Conservation (phyloP, 2,329 filamentous ascomycete species). For the Chrysoporthe deuterocubensis region DNA sequence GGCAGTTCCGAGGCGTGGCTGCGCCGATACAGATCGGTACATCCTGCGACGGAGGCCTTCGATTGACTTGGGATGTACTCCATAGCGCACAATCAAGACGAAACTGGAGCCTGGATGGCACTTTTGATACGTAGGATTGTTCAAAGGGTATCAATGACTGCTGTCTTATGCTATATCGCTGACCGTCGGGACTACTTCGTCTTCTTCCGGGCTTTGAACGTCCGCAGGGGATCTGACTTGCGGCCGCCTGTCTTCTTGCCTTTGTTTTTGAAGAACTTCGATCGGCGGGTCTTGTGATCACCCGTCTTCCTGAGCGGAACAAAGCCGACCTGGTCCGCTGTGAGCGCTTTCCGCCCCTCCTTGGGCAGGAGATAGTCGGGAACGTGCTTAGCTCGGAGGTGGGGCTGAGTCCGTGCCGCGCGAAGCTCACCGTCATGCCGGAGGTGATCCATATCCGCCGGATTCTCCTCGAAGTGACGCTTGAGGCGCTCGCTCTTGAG, state of each 20-base stretch:
- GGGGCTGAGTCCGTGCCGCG: constrained; percentile 80
- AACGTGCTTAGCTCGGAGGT: constrained; percentile 78
- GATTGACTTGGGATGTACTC: background rate
- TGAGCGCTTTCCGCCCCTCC: constrained; percentile 72
- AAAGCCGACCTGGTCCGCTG: constrained; percentile 71
- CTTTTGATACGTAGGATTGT: background rate
- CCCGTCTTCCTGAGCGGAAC: constrained; percentile 65
- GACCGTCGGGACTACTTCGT: constrained; percentile 30
- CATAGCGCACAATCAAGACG: background rate
- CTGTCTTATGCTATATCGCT: constrained; percentile 1
- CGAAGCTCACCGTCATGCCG: constrained; percentile 89
- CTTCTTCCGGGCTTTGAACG: constrained; percentile 72
- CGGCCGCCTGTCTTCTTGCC: constrained; percentile 56
- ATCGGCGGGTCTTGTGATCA: constrained; percentile 51
- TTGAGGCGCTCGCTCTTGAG: constrained; percentile 94
- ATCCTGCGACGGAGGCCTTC: background rate
- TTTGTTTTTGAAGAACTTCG: constrained; percentile 49
- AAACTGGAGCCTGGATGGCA: background rate
- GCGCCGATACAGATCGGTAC: constrained; percentile 8
- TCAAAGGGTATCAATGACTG: constrained; percentile 11
- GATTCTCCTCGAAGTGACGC: constrained; percentile 96
- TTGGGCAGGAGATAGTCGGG: constrained; percentile 89
- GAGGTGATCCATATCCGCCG: constrained; percentile 82
- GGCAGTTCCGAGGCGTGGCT: constrained; percentile 9
- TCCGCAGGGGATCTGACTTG: constrained; percentile 85